Percentiles rank a stretch among this genome's conserved stretches.
Evolutionary conservation across 805 yeast species (phyloP).

Genomic region (Isabelozyma pseudorhagii): DNA sequence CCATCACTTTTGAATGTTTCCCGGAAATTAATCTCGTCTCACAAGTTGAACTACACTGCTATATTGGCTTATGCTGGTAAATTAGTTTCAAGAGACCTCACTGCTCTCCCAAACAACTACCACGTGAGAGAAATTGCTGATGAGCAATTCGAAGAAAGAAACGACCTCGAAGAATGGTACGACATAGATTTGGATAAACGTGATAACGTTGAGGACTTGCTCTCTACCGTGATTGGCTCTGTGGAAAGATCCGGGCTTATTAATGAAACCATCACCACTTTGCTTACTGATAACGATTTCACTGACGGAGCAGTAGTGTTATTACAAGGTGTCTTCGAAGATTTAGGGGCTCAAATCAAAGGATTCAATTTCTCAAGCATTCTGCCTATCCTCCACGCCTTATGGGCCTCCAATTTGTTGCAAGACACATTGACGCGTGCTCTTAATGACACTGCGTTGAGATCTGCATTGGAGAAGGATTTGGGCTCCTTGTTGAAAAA

Average conservation of each 20-base stretch:
- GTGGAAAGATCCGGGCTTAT: slow-evolving; percentile 25
- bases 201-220: slow-evolving; percentile 28
- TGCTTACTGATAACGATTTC: slow-evolving; percentile 21
- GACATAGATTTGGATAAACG: slow-evolving; percentile 12
- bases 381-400: slow-evolving; percentile 15
- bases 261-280: slow-evolving; percentile 17
- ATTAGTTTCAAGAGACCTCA: slow-evolving; percentile 2
- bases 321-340: slow-evolving; percentile 18
- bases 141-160: neutral
- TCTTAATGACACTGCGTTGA: slow-evolving; percentile 16
- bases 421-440: slow-evolving; percentile 19
- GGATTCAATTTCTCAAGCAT: slow-evolving; percentile 15
- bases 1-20: slow-evolving; percentile 21
- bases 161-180: neutral
- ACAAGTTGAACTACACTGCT: slow-evolving; percentile 1
- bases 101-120: neutral
- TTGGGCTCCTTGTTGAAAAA: slow-evolving; percentile 15
- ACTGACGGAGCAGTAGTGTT: slow-evolving; percentile 20
- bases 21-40: slow-evolving; percentile 13
- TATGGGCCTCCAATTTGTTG: slow-evolving; percentile 22
- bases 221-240: slow-evolving; percentile 23
- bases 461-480: slow-evolving; percentile 18
- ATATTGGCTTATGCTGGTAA: slow-evolving; percentile 12
- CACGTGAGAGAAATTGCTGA: slow-evolving; percentile 6
- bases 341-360: slow-evolving; percentile 12